Percentiles rank a stretch among this genome's conserved stretches.
These are phyloP conservation scores for Vaccinium darrowii DNA, from an alignment of 148 eudicot species.

Conservation along the genomic window DNA sequence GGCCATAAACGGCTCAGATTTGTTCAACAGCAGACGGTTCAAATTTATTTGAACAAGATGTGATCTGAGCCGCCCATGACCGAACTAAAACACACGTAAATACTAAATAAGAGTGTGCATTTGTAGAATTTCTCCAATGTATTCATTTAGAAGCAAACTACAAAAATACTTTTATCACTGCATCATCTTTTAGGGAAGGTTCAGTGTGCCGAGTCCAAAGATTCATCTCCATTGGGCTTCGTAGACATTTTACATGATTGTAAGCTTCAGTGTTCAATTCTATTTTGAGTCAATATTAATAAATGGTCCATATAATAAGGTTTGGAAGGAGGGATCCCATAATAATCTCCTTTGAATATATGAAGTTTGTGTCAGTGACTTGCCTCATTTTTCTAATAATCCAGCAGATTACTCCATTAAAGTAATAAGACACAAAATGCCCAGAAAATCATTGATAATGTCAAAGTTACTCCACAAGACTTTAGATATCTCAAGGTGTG, in stretches of 20 bases:
- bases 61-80: too few relatives aligned
- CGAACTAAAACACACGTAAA: background rate
- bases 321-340: background rate
- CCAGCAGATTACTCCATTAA: background rate
- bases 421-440: background rate
- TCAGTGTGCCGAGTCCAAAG: background rate
- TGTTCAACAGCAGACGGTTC: too few relatives aligned
- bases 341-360: background rate
- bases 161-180: background rate
- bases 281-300: background rate
- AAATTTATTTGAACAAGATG: too few relatives aligned
- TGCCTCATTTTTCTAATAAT: background rate
- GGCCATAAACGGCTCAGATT: too few relatives aligned
- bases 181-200: conserved; percentile 6
- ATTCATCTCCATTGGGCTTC: conserved; percentile 3
- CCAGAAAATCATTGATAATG: background rate
- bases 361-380: background rate
- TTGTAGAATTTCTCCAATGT: background rate
- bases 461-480: background rate
- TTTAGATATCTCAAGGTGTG: background rate
- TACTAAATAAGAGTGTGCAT: too few relatives aligned
- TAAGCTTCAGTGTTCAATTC: background rate
- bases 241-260: too few relatives aligned
- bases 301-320: background rate
- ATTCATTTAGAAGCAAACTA: background rate